phyloP scores from a whole-genome alignment of 176 grass and related monocot species.

The Musa itinerans region DNA sequence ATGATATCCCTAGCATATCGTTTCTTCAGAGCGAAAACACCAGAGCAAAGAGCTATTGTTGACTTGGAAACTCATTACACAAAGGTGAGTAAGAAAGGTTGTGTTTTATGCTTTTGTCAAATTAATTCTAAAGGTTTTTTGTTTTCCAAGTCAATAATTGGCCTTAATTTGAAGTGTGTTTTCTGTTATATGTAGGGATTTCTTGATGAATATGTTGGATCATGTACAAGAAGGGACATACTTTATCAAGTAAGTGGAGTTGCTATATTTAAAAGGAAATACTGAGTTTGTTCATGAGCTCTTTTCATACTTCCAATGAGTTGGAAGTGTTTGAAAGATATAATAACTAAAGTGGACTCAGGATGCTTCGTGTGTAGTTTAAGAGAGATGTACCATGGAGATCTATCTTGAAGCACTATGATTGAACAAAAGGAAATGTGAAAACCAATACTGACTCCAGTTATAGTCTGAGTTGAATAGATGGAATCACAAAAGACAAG shows the following conservation, averaged over 20 bases:
- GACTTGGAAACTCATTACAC: conserved; percentile 87
- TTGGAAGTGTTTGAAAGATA: not conserved
- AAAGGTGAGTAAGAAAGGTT: conserved; percentile 24
- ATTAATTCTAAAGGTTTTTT: not conserved
- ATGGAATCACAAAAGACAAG: no score
- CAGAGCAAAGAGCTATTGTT: conserved; percentile 54
- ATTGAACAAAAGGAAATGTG: not conserved
- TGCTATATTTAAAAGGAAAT: not conserved
- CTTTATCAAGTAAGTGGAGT: conserved; percentile 48
- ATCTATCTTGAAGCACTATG: not conserved
- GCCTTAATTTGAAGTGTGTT: not conserved
- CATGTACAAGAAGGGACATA: conserved; percentile 46
- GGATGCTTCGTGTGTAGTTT: no score
- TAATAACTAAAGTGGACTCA: no score
- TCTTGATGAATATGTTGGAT: conserved; percentile 63
- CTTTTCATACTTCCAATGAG: not conserved
- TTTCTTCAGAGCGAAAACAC: conserved; percentile 66
- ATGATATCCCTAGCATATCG: conserved; percentile 52
- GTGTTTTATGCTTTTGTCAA: not conserved
- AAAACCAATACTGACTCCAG: not conserved
- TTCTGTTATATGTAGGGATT: conserved; percentile 36
- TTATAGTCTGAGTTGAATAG: no score
- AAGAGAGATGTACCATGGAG: not conserved
- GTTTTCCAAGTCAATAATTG: not conserved
- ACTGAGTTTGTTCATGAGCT: not conserved